Percentiles rank a stretch among this genome's conserved stretches.
Conservation (phyloP, 148 eudicot genomes). For the Amaranthus palmeri region DNA sequence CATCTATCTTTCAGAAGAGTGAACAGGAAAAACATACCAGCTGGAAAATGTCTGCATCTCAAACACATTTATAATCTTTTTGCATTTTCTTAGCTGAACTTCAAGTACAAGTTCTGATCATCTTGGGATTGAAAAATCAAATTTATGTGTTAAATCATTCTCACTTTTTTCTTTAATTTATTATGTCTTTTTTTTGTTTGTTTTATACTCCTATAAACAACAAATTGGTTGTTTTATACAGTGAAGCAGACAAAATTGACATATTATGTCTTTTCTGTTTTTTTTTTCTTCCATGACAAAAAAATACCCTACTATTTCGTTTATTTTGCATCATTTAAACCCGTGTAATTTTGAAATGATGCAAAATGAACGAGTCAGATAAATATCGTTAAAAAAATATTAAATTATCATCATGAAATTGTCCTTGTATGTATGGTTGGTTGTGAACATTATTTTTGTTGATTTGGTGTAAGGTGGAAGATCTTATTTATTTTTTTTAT, state of each 20-base stretch:
- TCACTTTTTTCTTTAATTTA: background rate
- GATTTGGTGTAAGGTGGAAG: constrained; percentile 16
- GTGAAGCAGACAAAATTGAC: constrained; percentile 16
- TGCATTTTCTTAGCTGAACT: constrained; percentile 13
- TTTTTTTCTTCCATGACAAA: constrained; percentile 2
- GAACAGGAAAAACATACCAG: constrained; percentile 24
- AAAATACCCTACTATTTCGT: background rate
- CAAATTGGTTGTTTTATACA: constrained; percentile 16
- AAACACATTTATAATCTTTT: background rate
- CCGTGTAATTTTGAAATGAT: too few relatives aligned
- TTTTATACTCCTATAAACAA: constrained; percentile 4
- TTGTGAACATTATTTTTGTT: constrained; percentile 10
- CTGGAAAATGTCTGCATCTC: constrained; percentile 25
- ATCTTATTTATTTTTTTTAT: background rate
- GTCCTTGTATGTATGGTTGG: constrained; percentile 15
- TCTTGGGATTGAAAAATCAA: constrained; percentile 29
- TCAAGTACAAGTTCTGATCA: constrained; percentile 23
- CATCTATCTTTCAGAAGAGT: constrained; percentile 18
- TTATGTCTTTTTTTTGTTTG: constrained; percentile 14
- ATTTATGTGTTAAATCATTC: background rate
- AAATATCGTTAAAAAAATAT: too few relatives aligned
- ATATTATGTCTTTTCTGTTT: constrained; percentile 1
- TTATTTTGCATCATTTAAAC: too few relatives aligned
- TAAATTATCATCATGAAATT: constrained; percentile 7
- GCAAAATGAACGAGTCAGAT: too few relatives aligned